Conservation (phyloP, 495 filamentous ascomycete species). For the Aspergillus leporis region DNA sequence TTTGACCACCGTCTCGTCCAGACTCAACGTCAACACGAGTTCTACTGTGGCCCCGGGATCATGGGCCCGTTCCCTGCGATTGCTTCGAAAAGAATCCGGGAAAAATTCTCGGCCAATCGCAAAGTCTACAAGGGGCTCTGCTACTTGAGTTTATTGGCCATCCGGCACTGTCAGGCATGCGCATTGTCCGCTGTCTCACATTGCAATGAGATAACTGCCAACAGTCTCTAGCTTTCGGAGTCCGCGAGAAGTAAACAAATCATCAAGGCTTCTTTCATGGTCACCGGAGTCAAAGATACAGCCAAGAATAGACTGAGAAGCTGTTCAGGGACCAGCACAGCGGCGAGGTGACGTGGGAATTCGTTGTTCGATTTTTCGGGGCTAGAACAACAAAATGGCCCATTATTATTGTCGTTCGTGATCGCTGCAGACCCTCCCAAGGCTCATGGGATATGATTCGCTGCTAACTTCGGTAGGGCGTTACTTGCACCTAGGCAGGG, state of each 20-base stretch:
- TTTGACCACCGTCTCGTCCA: background rate
- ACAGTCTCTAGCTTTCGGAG: background rate
- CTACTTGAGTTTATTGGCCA: conserved; percentile 7
- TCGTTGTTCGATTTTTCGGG: background rate
- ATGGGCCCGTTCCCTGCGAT: conserved; percentile 1
- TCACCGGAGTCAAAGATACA: background rate
- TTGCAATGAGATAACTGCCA: background rate
- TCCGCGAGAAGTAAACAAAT: conserved; percentile 1
- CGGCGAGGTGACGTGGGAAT: background rate
- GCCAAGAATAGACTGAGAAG: background rate
- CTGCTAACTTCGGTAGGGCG: conserved; percentile 1
- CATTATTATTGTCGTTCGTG: background rate
- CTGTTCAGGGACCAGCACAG: conserved; percentile 3
- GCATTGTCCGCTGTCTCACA: background rate
- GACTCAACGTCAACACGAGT: background rate
- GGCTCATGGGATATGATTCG: background rate
- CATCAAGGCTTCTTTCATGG: background rate
- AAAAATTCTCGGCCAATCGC: conserved; percentile 19
- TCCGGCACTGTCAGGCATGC: background rate
- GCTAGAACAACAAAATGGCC: background rate
- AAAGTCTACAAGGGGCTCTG: conserved; percentile 14
- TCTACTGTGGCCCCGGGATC: background rate
- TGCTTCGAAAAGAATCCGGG: conserved; percentile 1
- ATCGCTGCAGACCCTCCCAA: background rate
- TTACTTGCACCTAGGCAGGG: background rate